Evolutionary conservation across 1,284 basidiomycete genomes (phyloP), one percentile per base, ranked within the genome.

Genomic region (Sporisorium scitamineum): DNA sequence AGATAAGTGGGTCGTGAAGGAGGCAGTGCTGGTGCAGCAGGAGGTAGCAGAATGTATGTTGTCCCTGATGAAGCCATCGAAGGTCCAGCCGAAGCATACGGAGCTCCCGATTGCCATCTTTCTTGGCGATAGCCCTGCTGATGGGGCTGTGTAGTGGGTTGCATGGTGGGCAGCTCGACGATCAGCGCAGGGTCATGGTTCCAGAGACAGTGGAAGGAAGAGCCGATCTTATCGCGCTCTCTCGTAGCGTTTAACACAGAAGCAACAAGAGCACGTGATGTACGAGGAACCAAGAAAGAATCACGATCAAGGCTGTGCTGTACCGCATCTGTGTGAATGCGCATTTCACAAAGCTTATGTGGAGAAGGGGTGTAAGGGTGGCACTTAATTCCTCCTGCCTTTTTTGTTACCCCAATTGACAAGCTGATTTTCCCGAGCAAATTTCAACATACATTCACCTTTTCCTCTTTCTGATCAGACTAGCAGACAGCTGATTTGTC

Each of bases 11-110:
- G 41, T 20, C 47, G 67, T 22, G 51, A n/a, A 5, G 61, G 61
- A 26, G 67, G 61, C 56, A 63, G 53, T 34, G 56, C 42, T 9
- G 67, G 67, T 20, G 67, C 67, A 45, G 37, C 50, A 41, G 52
- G 5, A 39, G 67, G 61, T 22, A 63, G 31, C 10, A 61, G 53
- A 18, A 63, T 32, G 48, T 55, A 63, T 2, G 56, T 31, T 9
- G 41, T 54, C 14, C 27, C n/a, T 5, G 44, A 14, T 13, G n/a
- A 24, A 24, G 22, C 11, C 22, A 26, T 26, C 45, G 39, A 32
- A 2, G 60, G 48, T 11, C 54, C 37, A 29, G 50, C 42, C 22
- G 55, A 54, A 18, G 26, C 26, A 16, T 47, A 37, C 7, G 55
- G 52, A 18, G 44, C 11, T 14, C 41, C 55, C 7, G 47, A 26